Conservation (phyloP, 805 yeast species). For the Yamadazyma scolyti region DNA sequence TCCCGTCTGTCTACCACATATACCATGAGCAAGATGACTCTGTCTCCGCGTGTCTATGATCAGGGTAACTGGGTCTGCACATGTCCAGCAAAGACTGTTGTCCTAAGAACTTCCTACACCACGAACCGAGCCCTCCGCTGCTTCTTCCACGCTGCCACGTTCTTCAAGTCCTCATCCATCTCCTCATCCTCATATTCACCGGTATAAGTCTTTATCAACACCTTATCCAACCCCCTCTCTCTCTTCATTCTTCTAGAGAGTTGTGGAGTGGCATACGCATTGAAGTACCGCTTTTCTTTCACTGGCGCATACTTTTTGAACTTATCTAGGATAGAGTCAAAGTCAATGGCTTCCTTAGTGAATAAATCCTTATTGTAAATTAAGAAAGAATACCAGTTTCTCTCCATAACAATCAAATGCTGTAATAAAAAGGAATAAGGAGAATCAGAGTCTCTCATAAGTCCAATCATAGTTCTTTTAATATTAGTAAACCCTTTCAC, state of each 20-base stretch:
- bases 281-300: slow-evolving; percentile 35
- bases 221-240: slow-evolving; percentile 25
- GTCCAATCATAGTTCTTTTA: slow-evolving; percentile 22
- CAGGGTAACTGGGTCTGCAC: too few species aligned
- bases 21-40: too few species aligned
- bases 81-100: too few species aligned
- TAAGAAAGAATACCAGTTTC: slow-evolving; percentile 39
- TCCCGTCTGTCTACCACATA: too few species aligned
- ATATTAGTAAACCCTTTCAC: slow-evolving; percentile 16
- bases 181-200: slow-evolving; percentile 1
- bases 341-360: slow-evolving; percentile 17
- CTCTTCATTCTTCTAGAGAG: slow-evolving; percentile 37
- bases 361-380: slow-evolving; percentile 34
- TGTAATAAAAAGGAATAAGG: slow-evolving; percentile 25
- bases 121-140: too few species aligned
- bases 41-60: too few species aligned
- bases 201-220: slow-evolving; percentile 8
- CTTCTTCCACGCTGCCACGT: too few species aligned
- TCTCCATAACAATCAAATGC: slow-evolving; percentile 24
- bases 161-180: background rate
- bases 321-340: slow-evolving; percentile 12
- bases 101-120: too few species aligned
- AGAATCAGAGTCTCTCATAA: slow-evolving; percentile 19
- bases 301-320: slow-evolving; percentile 20
- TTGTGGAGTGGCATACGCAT: slow-evolving; percentile 40